These are phyloP conservation scores for Podaxis mareebaensis DNA, from an alignment of 768 basidiomycete genomes.

Conservation along the genomic window DNA sequence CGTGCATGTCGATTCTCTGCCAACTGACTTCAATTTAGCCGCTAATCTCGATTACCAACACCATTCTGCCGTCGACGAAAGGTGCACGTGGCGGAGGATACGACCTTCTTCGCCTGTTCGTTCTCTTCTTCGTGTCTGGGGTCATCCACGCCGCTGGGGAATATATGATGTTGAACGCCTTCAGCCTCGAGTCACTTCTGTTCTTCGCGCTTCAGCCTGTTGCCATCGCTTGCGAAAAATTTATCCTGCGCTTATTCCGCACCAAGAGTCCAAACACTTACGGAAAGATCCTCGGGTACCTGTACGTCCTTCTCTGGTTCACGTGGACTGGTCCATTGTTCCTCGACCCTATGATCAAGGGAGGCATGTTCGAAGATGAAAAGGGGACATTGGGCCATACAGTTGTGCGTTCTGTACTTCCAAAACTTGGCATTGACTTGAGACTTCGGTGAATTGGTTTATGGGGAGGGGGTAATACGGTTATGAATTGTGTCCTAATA, in stretches of 20 bases:
- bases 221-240: slow-evolving; percentile 36
- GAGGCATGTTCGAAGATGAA: slow-evolving; percentile 1
- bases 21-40: slow-evolving; percentile 20
- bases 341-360: slow-evolving; percentile 23
- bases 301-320: slow-evolving; percentile 32
- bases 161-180: slow-evolving; percentile 23
- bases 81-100: slow-evolving; percentile 23
- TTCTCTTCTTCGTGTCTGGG: slow-evolving; percentile 35
- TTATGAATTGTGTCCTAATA: too few species aligned
- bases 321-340: slow-evolving; percentile 12
- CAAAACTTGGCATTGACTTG: not conserved
- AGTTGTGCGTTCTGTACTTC: not conserved
- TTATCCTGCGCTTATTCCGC: slow-evolving; percentile 23
- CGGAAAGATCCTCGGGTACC: slow-evolving; percentile 21
- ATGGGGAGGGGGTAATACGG: too few species aligned
- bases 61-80: slow-evolving; percentile 26
- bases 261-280: slow-evolving; percentile 8
- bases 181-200: slow-evolving; percentile 16
- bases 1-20: not conserved
- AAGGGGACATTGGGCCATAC: not conserved
- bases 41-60: slow-evolving; percentile 26
- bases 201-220: slow-evolving; percentile 29
- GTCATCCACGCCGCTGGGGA: slow-evolving; percentile 35
- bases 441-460: not conserved
- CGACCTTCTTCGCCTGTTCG: slow-evolving; percentile 31